Evolutionary conservation across 495 filamentous ascomycete genomes (phyloP).

Genomic region (Penicillium samsonianum): DNA sequence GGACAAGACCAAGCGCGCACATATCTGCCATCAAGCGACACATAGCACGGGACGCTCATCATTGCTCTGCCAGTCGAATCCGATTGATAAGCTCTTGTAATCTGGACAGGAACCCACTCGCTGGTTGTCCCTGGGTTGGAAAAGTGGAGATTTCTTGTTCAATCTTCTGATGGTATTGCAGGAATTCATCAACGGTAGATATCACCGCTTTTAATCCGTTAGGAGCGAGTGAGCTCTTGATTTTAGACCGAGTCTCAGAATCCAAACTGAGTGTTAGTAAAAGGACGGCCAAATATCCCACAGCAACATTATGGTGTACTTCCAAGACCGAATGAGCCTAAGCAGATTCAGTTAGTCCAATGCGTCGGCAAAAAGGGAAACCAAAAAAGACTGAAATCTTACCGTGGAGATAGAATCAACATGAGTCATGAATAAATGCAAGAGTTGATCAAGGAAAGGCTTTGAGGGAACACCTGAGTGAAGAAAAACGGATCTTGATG

Average conservation of each 20-base stretch:
- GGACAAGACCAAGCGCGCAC: background rate
- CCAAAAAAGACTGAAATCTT: constrained; percentile 19
- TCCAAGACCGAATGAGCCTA: constrained; percentile 85
- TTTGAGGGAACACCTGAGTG: constrained; percentile 18
- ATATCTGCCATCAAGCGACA: background rate
- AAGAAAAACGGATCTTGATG: constrained; percentile 48
- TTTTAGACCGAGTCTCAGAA: constrained; percentile 47
- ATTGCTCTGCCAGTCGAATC: constrained; percentile 27
- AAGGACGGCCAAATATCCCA: constrained; percentile 87
- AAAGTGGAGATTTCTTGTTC: constrained; percentile 47
- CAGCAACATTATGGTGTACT: constrained; percentile 81
- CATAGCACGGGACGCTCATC: background rate
- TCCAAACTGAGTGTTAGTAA: constrained; percentile 76
- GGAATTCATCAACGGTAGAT: constrained; percentile 84
- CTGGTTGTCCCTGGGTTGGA: constrained; percentile 31
- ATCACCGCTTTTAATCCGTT: constrained; percentile 63
- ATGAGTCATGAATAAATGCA: constrained; percentile 44
- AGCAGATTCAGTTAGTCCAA: constrained; percentile 5
- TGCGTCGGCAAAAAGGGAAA: background rate
- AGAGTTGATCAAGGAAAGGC: constrained; percentile 43
- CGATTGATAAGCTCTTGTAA: constrained; percentile 53
- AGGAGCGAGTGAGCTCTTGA: constrained; percentile 56
- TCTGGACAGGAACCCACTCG: constrained; percentile 57
- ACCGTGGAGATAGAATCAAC: constrained; percentile 50
- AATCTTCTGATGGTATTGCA: constrained; percentile 72